Evolutionary conservation across 331 rosid genomes (phyloP).

Genomic region (Dryas integrifolia): DNA sequence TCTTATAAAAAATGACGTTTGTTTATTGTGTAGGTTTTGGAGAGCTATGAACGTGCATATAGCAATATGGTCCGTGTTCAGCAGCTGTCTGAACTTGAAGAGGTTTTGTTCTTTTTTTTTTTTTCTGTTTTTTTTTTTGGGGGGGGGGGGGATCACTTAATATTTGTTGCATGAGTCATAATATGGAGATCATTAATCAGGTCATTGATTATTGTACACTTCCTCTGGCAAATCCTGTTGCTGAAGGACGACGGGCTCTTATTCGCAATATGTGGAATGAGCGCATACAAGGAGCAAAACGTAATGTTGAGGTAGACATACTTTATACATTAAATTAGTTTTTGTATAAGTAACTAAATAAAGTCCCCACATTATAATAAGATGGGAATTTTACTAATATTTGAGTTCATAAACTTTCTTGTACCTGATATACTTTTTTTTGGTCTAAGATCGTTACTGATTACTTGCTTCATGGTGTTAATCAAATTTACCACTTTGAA

Average conservation of each 20-base stretch:
- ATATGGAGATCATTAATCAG: constrained; percentile 33
- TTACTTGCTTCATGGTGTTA: background rate
- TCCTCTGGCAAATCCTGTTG: constrained; percentile 63
- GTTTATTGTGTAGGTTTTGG: constrained; percentile 67
- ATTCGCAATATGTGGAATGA: constrained; percentile 99
- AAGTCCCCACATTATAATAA: background rate
- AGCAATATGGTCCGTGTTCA: constrained; percentile 96
- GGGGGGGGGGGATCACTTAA: background rate
- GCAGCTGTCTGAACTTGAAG: constrained; percentile 93
- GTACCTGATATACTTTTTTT: background rate
- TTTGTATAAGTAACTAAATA: background rate
- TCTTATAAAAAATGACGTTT: too few species aligned
- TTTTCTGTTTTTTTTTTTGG: background rate
- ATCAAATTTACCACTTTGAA: background rate
- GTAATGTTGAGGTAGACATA: constrained; percentile 78
- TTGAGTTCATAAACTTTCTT: background rate
- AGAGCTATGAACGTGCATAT: constrained; percentile 98
- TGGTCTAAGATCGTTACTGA: background rate
- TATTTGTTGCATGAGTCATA: background rate
- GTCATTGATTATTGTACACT: constrained; percentile 93
- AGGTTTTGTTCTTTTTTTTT: constrained; percentile 55
- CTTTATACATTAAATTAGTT: background rate
- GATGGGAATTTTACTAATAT: background rate
- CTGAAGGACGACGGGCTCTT: constrained; percentile 89
- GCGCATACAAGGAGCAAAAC: constrained; percentile 90